These are phyloP conservation scores for Pistacia atlantica DNA, from an alignment of 345 rosid genomes.

Conservation along the genomic window DNA sequence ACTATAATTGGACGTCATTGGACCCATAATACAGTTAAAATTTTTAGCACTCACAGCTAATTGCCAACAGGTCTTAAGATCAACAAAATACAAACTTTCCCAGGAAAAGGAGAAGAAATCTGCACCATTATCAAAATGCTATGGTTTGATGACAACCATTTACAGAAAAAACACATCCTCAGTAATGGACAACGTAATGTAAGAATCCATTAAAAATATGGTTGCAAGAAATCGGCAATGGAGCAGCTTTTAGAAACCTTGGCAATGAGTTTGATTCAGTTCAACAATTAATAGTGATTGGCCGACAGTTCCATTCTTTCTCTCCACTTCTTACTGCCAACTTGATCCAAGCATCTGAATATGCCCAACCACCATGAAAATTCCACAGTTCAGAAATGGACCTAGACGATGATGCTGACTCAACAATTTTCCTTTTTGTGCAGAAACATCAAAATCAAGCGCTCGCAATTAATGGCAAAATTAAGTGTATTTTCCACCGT, in stretches of 20 bases:
- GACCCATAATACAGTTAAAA: not conserved
- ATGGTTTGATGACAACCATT: constrained; percentile 4
- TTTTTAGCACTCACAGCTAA: not conserved
- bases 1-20: not conserved
- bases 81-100: constrained; percentile 8
- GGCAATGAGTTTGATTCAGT: not conserved
- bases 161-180: constrained; percentile 3
- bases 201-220: constrained; percentile 9
- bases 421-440: too few species aligned
- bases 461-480: too few species aligned
- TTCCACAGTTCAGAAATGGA: not conserved
- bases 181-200: not conserved
- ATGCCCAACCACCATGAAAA: not conserved
- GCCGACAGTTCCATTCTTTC: not conserved
- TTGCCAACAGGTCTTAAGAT: not conserved
- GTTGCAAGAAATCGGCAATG: not conserved
- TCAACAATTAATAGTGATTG: not conserved
- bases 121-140: not conserved
- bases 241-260: not conserved
- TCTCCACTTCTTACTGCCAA: too few species aligned
- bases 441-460: too few species aligned
- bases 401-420: not conserved
- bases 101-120: not conserved
- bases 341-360: constrained; percentile 6
- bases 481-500: too few species aligned